A percentile compares a stretch with the other conserved stretches of the same genome.
phyloP scores from a whole-genome alignment of 2,329 filamentous ascomycete species.

The Emergomyces pasteurianus region DNA sequence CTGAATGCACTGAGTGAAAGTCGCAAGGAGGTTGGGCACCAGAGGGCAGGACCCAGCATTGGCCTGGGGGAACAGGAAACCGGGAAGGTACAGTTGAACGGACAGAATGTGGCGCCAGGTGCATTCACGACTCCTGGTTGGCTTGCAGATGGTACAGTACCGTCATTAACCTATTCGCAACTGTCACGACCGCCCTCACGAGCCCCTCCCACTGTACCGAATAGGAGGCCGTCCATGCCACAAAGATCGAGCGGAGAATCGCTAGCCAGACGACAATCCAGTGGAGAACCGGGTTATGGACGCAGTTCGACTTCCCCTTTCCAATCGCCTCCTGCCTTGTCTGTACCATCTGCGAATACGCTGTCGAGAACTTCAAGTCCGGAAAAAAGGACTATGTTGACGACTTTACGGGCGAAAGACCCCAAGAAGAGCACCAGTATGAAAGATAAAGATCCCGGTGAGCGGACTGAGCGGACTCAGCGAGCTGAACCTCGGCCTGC shows the following conservation, averaged over 20 bases:
- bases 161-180: constrained; percentile 66
- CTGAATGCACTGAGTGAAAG: constrained; percentile 67
- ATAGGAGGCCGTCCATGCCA: constrained; percentile 32
- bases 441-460: not conserved
- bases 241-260: constrained; percentile 1
- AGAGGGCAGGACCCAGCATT: constrained; percentile 14
- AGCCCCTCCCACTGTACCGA: constrained; percentile 36
- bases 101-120: constrained; percentile 18
- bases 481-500: constrained; percentile 4
- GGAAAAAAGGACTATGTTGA: constrained; percentile 50
- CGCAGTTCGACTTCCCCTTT: constrained; percentile 1
- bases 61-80: not conserved
- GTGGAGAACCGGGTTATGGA: not conserved
- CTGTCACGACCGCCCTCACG: constrained; percentile 53
- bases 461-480: not conserved
- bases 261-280: not conserved
- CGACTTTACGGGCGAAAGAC: constrained; percentile 40
- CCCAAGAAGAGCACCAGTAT: constrained; percentile 23
- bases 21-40: constrained; percentile 38
- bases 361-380: constrained; percentile 47
- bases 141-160: constrained; percentile 72
- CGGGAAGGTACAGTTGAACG: constrained; percentile 14
- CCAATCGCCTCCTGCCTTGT: constrained; percentile 22
- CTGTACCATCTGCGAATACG: constrained; percentile 22
- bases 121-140: constrained; percentile 38